Evolutionary conservation across 2,329 filamentous ascomycete species (phyloP).

Genomic region (Scedosporium dehoogii): DNA sequence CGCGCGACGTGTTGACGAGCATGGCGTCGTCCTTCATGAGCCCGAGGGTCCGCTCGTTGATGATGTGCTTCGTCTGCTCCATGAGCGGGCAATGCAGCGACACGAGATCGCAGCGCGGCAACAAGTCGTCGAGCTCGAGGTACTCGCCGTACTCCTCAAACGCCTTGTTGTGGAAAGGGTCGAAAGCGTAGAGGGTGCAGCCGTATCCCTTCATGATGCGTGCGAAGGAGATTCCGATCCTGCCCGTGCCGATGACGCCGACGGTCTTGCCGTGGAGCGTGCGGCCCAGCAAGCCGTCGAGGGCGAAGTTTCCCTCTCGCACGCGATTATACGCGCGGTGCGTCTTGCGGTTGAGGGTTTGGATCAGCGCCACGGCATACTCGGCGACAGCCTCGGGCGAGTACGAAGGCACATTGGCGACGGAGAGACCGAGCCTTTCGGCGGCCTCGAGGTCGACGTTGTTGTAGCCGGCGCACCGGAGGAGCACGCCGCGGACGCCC

Average conservation of each 20-base stretch:
- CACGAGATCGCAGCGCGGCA: slow-evolving; percentile 49
- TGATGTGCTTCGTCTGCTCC: slow-evolving; percentile 48
- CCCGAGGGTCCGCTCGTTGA: slow-evolving; percentile 41
- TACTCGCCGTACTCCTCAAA: slow-evolving; percentile 43
- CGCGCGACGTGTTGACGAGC: slow-evolving; percentile 59
- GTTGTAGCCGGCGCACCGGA: slow-evolving; percentile 61
- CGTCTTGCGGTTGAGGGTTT: slow-evolving; percentile 58
- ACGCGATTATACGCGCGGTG: slow-evolving; percentile 60
- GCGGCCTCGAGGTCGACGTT: slow-evolving; percentile 53
- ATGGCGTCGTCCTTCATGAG: slow-evolving; percentile 50
- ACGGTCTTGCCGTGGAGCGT: slow-evolving; percentile 57
- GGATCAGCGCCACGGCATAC: slow-evolving; percentile 57
- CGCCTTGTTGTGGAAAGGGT: slow-evolving; percentile 41
- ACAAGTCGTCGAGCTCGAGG: slow-evolving; percentile 41
- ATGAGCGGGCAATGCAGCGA: slow-evolving; percentile 58
- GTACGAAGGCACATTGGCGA: slow-evolving; percentile 59
- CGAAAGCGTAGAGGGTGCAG: slow-evolving; percentile 50
- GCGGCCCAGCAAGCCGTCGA: slow-evolving; percentile 52
- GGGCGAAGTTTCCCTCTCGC: slow-evolving; percentile 57
- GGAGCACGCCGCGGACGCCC: slow-evolving; percentile 48
- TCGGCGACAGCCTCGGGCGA: slow-evolving; percentile 61
- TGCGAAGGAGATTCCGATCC: slow-evolving; percentile 53
- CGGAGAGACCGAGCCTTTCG: slow-evolving; percentile 43
- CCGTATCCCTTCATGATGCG: slow-evolving; percentile 56
- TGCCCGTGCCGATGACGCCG: slow-evolving; percentile 54